Base-by-base conservation (phyloP, 208 protist species). In the Leishmania mexicana region DNA sequence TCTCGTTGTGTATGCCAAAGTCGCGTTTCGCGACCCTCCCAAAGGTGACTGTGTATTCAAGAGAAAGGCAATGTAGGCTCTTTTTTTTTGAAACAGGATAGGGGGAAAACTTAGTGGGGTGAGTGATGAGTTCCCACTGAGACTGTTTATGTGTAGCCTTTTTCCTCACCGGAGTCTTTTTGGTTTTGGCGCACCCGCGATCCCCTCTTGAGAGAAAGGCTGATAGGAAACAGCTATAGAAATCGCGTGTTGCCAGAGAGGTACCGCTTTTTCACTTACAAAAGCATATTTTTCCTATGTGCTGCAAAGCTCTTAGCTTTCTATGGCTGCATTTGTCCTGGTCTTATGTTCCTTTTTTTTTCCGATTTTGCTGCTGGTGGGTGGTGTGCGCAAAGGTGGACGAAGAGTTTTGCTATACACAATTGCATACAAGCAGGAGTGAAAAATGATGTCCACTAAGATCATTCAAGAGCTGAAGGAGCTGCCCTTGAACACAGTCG, bases 401-500 rank as follows among this genome's bases (percentile, higher is more conserved):
- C 35, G 31, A 62, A 47, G n/a, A 28, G 6, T 38, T 28, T 62
- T 2, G 15, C 31, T 8, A 49, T 31, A 17, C 40, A 31, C n/a
- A 76, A 67, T 40, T 40, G 62, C 40, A 53, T 28, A 35, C 45
- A 81, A 57, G n/a, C 79, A 64, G 19, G 6, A 76, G 15, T 19
- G 17, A 49, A 72, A 17, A 58, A 83, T 53, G 42, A 78, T 82
- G 60, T 70, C 65, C 31, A 54, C 81, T 42, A 84, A 78, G 78
- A 38, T 86, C 35, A 78, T 82, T 21, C 83, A 87, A 57, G 83
- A 87, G 24, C 75, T 87, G 6, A 83, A 83, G 68, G 79, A 83
- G 78, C 75, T 78, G 17, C 79, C 83, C 42, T 51, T 94, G 15
- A 90, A 81, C 51, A 94, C 87, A 6, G 87, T 94, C 1, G 90